Evolutionary conservation across 345 rosid genomes (phyloP), one percentile per base, ranked within the genome.

Genomic region (Trapa bicornis): DNA sequence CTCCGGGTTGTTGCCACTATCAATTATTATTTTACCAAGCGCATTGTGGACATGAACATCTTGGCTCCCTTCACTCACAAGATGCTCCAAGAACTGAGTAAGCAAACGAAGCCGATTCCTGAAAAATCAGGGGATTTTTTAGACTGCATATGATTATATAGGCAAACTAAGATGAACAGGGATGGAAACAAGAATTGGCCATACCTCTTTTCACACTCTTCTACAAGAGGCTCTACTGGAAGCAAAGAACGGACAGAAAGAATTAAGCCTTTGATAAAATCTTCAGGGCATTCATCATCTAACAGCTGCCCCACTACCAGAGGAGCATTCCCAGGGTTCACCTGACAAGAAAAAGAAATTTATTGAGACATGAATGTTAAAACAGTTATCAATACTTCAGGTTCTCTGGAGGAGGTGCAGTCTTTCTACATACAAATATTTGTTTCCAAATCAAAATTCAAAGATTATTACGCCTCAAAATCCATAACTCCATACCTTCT

Each of bases 41-140:
- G 97, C 99, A 83, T 95, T 91, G 77, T 95, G 99, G 69, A 95
- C 99, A 74, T 95, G 99, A 43, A 86, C 94, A 77, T 95, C 99
- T 77, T 89, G 96, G 83, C 99, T 95, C 78, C 99, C 99, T 83
- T 95, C 99, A 70, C 96, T 95, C 61, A 95, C 99, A 71, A 95
- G 87, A 85, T 95, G 97, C 87, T 95, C 99, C 86, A 95, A 77
- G 80, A 95, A 95, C 74, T 95, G 99, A 70, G 99, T 91, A 71
- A 95, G 99, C 76, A 95, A 85, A 70, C 97, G 99, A 69, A 95
- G 97, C 9, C 97, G 99, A 73, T 95, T 95, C 79, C 99, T 95
- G 84, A 42, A 77, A 76, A 72, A 37, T 68, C 75, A 57, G 69
- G 71, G 2, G 32, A 72, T 56, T 53, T 65, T 10, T 70, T 82